A percentile compares a stretch with the other conserved stretches of the same genome.
phyloP scores from a whole-genome alignment of 495 filamentous ascomycete genomes.

The Xylaria cubensis region DNA sequence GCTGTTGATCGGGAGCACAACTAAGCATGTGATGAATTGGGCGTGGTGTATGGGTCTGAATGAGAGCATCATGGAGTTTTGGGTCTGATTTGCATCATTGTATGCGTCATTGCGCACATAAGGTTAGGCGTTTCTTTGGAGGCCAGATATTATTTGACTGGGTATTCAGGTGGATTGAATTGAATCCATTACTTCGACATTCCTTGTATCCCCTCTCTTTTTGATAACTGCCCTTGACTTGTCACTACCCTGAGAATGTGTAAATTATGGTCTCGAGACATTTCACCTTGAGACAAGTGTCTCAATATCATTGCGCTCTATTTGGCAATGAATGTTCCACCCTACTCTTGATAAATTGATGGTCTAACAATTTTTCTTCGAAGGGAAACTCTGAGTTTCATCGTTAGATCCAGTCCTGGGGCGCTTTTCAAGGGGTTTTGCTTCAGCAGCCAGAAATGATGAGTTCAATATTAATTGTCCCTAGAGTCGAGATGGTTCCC shows the following conservation, averaged over 20 bases:
- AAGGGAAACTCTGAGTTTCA: background rate
- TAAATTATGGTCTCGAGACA: background rate
- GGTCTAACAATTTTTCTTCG: too few relatives aligned
- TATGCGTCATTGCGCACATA: slow-evolving; percentile 36
- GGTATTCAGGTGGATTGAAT: slow-evolving; percentile 23
- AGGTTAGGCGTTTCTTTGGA: slow-evolving; percentile 38
- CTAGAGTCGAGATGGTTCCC: slow-evolving; percentile 5
- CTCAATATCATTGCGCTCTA: background rate
- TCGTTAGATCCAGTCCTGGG: background rate
- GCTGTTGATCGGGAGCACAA: slow-evolving; percentile 23
- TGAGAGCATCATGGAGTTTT: slow-evolving; percentile 38
- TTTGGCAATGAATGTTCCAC: background rate
- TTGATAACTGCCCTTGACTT: background rate
- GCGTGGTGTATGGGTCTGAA: slow-evolving; percentile 37
- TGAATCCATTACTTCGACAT: slow-evolving; percentile 27
- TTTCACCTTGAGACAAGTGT: background rate
- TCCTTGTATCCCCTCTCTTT: background rate
- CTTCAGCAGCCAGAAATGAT: background rate
- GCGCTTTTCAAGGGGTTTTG: background rate
- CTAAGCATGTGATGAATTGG: slow-evolving; percentile 27
- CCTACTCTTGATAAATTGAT: background rate
- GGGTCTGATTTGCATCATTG: slow-evolving; percentile 33
- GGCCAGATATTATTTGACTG: slow-evolving; percentile 27
- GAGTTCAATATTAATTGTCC: slow-evolving; percentile 2
- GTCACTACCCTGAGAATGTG: background rate